phyloP scores from a whole-genome alignment of 2,329 filamentous ascomycete genomes.

The Saccharata proteae region DNA sequence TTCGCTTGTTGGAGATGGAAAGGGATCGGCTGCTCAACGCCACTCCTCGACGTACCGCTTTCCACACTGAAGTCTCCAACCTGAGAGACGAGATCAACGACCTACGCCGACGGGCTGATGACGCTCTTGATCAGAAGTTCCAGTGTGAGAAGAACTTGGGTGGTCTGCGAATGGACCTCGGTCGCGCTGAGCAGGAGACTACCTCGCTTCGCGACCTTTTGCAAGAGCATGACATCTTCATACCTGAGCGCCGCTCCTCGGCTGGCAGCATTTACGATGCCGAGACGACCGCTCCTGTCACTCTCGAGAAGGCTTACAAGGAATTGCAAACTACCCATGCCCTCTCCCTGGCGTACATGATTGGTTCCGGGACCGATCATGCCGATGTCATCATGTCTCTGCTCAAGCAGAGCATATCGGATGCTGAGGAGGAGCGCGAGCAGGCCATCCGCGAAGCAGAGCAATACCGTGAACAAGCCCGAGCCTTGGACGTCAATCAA shows the following conservation, averaged over 20 bases:
- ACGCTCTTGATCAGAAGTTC: slow-evolving; percentile 92
- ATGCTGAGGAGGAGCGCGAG: slow-evolving; percentile 60
- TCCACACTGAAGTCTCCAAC: slow-evolving; percentile 68
- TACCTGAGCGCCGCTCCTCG: slow-evolving; percentile 44
- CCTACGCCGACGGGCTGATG: slow-evolving; percentile 76
- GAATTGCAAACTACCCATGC: slow-evolving; percentile 63
- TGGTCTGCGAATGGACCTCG: slow-evolving; percentile 90
- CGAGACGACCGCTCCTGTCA: slow-evolving; percentile 49
- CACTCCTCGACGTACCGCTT: slow-evolving; percentile 64
- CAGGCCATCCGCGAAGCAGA: slow-evolving; percentile 55
- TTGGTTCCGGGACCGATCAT: slow-evolving; percentile 28
- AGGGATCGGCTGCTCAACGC: slow-evolving; percentile 61
- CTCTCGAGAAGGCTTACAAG: slow-evolving; percentile 60
- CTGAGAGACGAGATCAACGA: slow-evolving; percentile 76
- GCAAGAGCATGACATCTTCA: slow-evolving; percentile 68
- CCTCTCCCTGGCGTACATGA: slow-evolving; percentile 54
- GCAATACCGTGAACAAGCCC: slow-evolving; percentile 49
- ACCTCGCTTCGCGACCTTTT: slow-evolving; percentile 67
- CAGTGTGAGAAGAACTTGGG: slow-evolving; percentile 83
- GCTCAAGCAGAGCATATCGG: slow-evolving; percentile 55
- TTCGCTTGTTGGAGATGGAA: slow-evolving; percentile 64
- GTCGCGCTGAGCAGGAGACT: slow-evolving; percentile 89
- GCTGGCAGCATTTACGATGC: slow-evolving; percentile 18
- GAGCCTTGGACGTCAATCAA: slow-evolving; percentile 45
- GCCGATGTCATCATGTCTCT: slow-evolving; percentile 51